phyloP scores from a whole-genome alignment of 148 eudicot genomes.

The Cornus florida region DNA sequence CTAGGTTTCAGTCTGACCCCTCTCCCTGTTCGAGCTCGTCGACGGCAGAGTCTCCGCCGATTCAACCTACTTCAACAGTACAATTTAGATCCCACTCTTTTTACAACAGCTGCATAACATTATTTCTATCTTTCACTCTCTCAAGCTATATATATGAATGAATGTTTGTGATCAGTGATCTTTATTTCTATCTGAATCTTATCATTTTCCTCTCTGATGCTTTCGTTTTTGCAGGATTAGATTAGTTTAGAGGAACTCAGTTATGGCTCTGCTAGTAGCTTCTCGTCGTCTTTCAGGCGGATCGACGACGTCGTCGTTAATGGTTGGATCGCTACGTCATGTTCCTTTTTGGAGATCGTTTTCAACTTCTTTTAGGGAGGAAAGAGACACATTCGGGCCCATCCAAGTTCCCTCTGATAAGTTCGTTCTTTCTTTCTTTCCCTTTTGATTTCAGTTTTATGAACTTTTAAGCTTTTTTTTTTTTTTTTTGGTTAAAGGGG shows the following conservation, averaged over 20 bases:
- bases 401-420: conserved; percentile 76
- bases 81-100: neutral
- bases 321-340: conserved; percentile 23
- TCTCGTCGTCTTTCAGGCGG: conserved; percentile 45
- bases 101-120: neutral
- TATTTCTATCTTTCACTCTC: neutral
- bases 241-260: neutral
- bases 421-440: conserved; percentile 33
- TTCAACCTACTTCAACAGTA: neutral
- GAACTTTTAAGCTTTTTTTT: too few species aligned
- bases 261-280: conserved; percentile 53
- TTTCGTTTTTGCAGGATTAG: neutral
- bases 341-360: conserved; percentile 43
- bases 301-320: conserved; percentile 26
- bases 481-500: too few species aligned
- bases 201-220: neutral
- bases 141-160: too few species aligned
- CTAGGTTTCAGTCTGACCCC: neutral
- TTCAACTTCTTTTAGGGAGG: conserved; percentile 72
- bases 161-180: neutral
- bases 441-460: neutral
- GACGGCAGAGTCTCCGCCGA: neutral
- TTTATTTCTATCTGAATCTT: neutral
- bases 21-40: neutral
- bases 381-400: conserved; percentile 82